Percentiles rank a stretch among this genome's conserved stretches.
Evolutionary conservation across 1,284 basidiomycete genomes (phyloP).

Genomic region (Neolentinus lepideus): DNA sequence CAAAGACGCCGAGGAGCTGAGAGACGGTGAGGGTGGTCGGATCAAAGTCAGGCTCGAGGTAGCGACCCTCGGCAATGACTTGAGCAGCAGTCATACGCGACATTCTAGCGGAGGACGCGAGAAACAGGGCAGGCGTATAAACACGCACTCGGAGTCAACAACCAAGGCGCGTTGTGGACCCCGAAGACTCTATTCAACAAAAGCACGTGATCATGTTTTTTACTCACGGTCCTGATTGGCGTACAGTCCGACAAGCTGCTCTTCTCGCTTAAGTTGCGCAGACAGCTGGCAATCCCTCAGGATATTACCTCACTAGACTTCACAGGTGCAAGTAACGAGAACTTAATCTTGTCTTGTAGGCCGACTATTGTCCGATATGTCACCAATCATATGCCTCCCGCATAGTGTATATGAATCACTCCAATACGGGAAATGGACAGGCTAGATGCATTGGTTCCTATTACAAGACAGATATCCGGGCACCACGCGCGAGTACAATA

Average conservation of each 20-base stretch:
- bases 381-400: too few species aligned
- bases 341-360: too few species aligned
- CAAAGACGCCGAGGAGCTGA: constrained; percentile 76
- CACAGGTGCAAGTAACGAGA: too few species aligned
- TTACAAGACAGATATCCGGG: not conserved
- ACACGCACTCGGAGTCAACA: not conserved
- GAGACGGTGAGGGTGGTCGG: constrained; percentile 72
- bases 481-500: too few species aligned
- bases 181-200: not conserved
- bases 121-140: not conserved
- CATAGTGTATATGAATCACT: too few species aligned
- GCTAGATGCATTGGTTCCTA: not conserved
- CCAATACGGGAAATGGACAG: too few species aligned
- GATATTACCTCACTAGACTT: not conserved
- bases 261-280: too few species aligned
- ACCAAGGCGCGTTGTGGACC: constrained; percentile 1
- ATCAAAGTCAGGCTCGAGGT: constrained; percentile 83
- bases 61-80: constrained; percentile 66
- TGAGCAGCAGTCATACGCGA: constrained; percentile 68
- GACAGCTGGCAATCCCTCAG: too few species aligned
- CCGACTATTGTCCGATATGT: too few species aligned
- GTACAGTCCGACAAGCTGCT: not conserved
- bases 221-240: not conserved
- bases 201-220: not conserved
- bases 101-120: constrained; percentile 31